A percentile compares a stretch with the other conserved stretches of the same genome.
Evolutionary conservation across 208 protist genomes (phyloP).

Genomic region (Herpetomonas tarakana): DNA sequence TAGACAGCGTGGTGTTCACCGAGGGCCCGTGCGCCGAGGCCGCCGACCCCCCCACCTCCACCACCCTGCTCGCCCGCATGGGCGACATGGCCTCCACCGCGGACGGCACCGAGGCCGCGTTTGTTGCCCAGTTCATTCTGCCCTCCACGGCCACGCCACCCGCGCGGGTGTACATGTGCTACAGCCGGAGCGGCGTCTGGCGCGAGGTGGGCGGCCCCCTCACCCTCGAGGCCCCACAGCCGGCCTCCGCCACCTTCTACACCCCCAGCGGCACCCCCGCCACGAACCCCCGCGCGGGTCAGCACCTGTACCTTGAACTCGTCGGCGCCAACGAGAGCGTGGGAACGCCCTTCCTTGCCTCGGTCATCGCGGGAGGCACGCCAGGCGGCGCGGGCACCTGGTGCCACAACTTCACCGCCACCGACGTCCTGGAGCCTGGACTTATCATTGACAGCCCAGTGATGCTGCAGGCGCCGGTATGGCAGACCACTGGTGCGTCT

Average conservation of each 20-base stretch:
- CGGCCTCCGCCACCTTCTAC: constrained; percentile 32
- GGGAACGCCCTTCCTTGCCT: constrained; percentile 13
- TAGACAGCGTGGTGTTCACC: constrained; percentile 68
- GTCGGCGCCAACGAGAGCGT: constrained; percentile 13
- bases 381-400: constrained; percentile 51
- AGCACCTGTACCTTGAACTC: constrained; percentile 64
- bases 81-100: constrained; percentile 20
- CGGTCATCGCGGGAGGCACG: constrained; percentile 39
- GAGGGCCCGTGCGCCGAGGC: constrained; percentile 40
- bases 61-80: constrained; percentile 32
- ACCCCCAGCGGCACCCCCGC: constrained; percentile 13
- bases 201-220: constrained; percentile 53
- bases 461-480: constrained; percentile 67
- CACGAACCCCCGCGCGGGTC: constrained; percentile 56
- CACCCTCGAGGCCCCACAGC: constrained; percentile 33
- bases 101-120: constrained; percentile 29
- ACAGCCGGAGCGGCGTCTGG: constrained; percentile 50
- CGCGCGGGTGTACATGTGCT: constrained; percentile 61
- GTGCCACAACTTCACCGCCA: constrained; percentile 84
- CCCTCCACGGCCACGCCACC: constrained; percentile 5
- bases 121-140: constrained; percentile 77
- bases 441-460: constrained; percentile 31
- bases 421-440: constrained; percentile 49
- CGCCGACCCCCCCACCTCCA: constrained; percentile 27
- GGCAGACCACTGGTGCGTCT: constrained; percentile 45